Evolutionary conservation across 352 stramenopile species (phyloP), one percentile per base, ranked within the genome.

Genomic region (Globisporangium lucens): DNA sequence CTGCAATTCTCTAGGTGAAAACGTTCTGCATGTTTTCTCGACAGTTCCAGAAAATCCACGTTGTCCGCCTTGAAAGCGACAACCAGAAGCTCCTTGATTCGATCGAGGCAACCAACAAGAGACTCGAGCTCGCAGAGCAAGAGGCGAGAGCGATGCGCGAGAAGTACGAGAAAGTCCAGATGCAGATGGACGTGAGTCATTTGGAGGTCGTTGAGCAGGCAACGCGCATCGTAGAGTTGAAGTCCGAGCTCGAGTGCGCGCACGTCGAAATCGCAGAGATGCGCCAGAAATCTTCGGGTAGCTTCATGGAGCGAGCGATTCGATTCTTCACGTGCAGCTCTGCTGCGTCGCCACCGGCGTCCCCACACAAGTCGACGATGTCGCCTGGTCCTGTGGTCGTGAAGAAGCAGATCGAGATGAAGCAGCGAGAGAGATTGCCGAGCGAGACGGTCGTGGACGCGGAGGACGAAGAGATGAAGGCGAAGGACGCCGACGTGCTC

Each of bases 261-360:
- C 72, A 83, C 52, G 77, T 82, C 3, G 81, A 90, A 55, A 69
- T 91, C 4, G 60, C 77, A 3, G 76, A 89, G 17, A 64, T 89
- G 24, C 80, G 79, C 2, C 75, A 89, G 62, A 75, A 79, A 30
- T 36, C 71, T 22, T 74, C 53, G 7, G 69, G 60, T 2, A 72
- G 74, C 4, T 61, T 94, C 0, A 67, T 94, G 15, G 85, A 93
- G 75, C 85, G 86, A 24, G 75, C 89, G 30, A 87, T 95, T 53
- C 83, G 85, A n/a, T 95, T 95, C 61, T 92, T 95, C 66, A 95
- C 87, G 9, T 95, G 87, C 77, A 94, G 78, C 72, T 75, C 78
- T 12, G 77, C 78, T 30, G 77, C 82, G 27, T 77, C 79, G 0
- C 75, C 76, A 3, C 75, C 82, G 0, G 73, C 71, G 33, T 85